phyloP scores from a whole-genome alignment of 2,329 filamentous ascomycete genomes.

The Penicillium sp. region DNA sequence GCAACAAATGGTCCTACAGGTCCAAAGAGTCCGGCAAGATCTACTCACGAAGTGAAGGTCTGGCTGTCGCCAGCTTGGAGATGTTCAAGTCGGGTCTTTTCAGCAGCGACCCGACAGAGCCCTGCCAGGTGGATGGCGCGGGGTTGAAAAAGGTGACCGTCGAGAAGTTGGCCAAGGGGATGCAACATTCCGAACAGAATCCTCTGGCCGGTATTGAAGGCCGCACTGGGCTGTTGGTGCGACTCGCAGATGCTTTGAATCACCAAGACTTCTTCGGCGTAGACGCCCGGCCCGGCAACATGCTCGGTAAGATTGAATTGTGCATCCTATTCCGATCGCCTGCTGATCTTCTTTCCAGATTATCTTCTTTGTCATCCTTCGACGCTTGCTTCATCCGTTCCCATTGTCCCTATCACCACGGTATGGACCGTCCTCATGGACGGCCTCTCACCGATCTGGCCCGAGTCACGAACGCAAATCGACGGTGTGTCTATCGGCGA shows the following conservation, averaged over 20 bases:
- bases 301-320: constrained; percentile 66
- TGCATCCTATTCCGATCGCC: constrained; percentile 1
- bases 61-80: constrained; percentile 74
- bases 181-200: constrained; percentile 81
- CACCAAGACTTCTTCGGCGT: constrained; percentile 82
- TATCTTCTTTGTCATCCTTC: constrained; percentile 89
- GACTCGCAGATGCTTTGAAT: constrained; percentile 72
- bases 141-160: constrained; percentile 73
- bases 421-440: constrained; percentile 91
- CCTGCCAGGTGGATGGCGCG: constrained; percentile 83
- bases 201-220: constrained; percentile 82
- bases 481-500: constrained; percentile 87
- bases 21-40: constrained; percentile 81
- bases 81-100: constrained; percentile 95
- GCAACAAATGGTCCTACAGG: constrained; percentile 88
- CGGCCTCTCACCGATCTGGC: constrained; percentile 85
- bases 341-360: constrained; percentile 53
- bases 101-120: constrained; percentile 76
- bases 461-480: constrained; percentile 77
- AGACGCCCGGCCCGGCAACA: constrained; percentile 83
- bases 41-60: constrained; percentile 82
- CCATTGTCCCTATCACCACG: constrained; percentile 81
- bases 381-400: constrained; percentile 82
- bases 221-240: constrained; percentile 72
- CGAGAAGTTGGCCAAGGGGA: constrained; percentile 71